Percentiles rank a stretch among this genome's conserved stretches.
phyloP scores from a whole-genome alignment of 805 yeast species.

The Candida pseudoglaebosa region DNA sequence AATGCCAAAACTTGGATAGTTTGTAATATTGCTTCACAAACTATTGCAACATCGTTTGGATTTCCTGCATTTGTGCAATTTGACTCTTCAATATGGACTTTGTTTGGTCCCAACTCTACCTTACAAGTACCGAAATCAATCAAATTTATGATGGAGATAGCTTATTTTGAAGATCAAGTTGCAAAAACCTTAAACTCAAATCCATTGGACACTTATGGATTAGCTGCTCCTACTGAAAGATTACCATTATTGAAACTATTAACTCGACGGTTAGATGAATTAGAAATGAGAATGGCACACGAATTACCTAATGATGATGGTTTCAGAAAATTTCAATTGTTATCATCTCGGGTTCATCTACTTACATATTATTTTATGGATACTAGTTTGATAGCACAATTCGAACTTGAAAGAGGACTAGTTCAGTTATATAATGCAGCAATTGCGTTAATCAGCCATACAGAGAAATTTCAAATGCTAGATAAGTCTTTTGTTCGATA shows the following conservation, averaged over 20 bases:
- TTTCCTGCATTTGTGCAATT: constrained; percentile 90
- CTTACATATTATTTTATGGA: constrained; percentile 80
- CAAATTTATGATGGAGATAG: constrained; percentile 74
- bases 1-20: constrained; percentile 91
- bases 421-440: constrained; percentile 80
- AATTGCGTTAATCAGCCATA: constrained; percentile 63
- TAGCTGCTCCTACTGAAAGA: constrained; percentile 65
- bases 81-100: constrained; percentile 61
- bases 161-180: constrained; percentile 82
- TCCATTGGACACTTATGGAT: constrained; percentile 60
- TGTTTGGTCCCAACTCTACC: constrained; percentile 46
- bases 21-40: constrained; percentile 86
- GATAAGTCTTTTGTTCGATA: constrained; percentile 66
- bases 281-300: constrained; percentile 53
- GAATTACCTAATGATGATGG: constrained; percentile 52
- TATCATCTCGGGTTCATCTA: constrained; percentile 77
- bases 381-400: constrained; percentile 42
- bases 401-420: constrained; percentile 70
- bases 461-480: constrained; percentile 53
- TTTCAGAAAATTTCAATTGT: constrained; percentile 61
- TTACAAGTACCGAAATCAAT: constrained; percentile 54
- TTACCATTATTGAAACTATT: constrained; percentile 71
- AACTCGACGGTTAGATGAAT: constrained; percentile 66
- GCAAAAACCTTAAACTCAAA: constrained; percentile 73
- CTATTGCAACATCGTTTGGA: constrained; percentile 88